A percentile compares a stretch with the other conserved stretches of the same genome.
Evolutionary conservation across 495 filamentous ascomycete genomes (phyloP).

Genomic region (Haplographium delicatum): DNA sequence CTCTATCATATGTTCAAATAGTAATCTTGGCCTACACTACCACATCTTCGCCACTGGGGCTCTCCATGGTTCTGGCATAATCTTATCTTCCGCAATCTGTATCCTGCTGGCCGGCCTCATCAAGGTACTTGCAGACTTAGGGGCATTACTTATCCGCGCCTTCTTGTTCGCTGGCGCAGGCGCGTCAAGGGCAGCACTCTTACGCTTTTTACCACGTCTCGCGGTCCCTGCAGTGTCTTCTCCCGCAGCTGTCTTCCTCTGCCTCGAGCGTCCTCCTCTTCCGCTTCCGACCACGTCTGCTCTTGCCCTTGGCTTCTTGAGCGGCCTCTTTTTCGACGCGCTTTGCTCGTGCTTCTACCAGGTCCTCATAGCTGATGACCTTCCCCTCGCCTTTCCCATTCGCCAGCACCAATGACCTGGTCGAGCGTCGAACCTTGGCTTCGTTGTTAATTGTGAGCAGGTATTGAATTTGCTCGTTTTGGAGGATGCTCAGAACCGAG

Average conservation of each 20-base stretch:
- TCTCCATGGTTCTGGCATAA: constrained; percentile 21
- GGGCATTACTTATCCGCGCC: constrained; percentile 9
- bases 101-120: constrained; percentile 13
- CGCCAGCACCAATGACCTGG: constrained; percentile 12
- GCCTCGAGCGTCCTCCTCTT: constrained; percentile 7
- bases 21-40: constrained; percentile 12
- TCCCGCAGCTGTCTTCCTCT: constrained; percentile 9
- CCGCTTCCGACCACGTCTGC: constrained; percentile 11
- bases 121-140: constrained; percentile 9
- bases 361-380: constrained; percentile 35
- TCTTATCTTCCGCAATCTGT: constrained; percentile 15
- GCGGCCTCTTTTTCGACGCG: constrained; percentile 25
- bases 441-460: constrained; percentile 5
- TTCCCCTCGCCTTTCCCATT: constrained; percentile 18
- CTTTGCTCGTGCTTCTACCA: constrained; percentile 32
- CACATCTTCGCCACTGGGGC: constrained; percentile 17
- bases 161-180: constrained; percentile 7
- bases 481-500: background rate
- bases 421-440: constrained; percentile 24
- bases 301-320: constrained; percentile 15
- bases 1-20: constrained; percentile 18
- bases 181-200: constrained; percentile 20
- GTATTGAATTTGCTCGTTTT: constrained; percentile 3
- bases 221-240: constrained; percentile 19
- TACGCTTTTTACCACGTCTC: constrained; percentile 27